phyloP scores from a whole-genome alignment of 2,329 filamentous ascomycete species.

The Colletotrichum agaves region DNA sequence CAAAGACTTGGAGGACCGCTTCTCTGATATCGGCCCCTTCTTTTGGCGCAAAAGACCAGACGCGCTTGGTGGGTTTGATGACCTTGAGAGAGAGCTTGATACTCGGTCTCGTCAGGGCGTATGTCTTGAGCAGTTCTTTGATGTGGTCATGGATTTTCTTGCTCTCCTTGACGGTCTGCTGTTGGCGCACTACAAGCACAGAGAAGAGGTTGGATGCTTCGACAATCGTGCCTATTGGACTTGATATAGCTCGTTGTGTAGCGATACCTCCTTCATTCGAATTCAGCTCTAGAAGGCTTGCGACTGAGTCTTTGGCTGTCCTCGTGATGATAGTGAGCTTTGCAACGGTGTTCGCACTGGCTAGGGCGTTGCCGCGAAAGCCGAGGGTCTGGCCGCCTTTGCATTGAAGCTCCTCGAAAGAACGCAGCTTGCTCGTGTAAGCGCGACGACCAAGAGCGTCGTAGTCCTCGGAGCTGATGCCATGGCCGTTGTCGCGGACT shows the following conservation, averaged over 20 bases:
- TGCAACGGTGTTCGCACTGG: conserved; percentile 70
- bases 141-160: conserved; percentile 67
- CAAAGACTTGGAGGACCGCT: conserved; percentile 70
- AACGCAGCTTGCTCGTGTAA: conserved; percentile 78
- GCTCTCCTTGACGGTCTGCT: conserved; percentile 66
- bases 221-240: conserved; percentile 76
- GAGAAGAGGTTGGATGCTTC: conserved; percentile 69
- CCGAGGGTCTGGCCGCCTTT: conserved; percentile 72
- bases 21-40: conserved; percentile 62
- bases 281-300: conserved; percentile 58
- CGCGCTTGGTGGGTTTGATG: conserved; percentile 60
- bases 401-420: conserved; percentile 69
- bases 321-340: conserved; percentile 72
- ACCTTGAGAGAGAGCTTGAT: conserved; percentile 71
- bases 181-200: conserved; percentile 70
- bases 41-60: conserved; percentile 73
- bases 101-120: conserved; percentile 73
- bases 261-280: conserved; percentile 53
- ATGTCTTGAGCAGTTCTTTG: conserved; percentile 69
- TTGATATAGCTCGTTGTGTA: conserved; percentile 53
- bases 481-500: conserved; percentile 79
- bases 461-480: conserved; percentile 73
- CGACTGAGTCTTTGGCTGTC: conserved; percentile 69
- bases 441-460: conserved; percentile 70
- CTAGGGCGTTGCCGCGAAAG: conserved; percentile 80